Evolutionary conservation across 306 rosid genomes (phyloP).

Genomic region (Lathyrus tuberosus): DNA sequence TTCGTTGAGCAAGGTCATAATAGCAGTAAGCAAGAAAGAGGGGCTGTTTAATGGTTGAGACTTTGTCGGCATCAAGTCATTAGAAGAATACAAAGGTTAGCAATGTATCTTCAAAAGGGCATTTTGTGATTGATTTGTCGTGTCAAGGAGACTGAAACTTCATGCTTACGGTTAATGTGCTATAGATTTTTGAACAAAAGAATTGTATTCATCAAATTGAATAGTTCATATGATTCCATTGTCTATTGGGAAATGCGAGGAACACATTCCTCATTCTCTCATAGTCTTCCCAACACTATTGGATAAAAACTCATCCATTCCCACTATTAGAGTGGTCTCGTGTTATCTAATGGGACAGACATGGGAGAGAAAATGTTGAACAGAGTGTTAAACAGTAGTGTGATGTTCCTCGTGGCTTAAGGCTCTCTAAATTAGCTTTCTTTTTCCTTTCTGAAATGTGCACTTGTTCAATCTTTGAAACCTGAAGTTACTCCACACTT

Average conservation of each 20-base stretch:
- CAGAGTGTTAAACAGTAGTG: not conserved
- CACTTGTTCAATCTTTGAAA: constrained; percentile 7
- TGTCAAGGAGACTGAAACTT: constrained; percentile 25
- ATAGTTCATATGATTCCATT: constrained; percentile 9
- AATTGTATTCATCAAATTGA: constrained; percentile 1
- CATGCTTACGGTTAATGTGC: not conserved
- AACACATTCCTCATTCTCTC: not conserved
- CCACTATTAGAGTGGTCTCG: not conserved
- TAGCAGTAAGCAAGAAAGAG: constrained; percentile 32
- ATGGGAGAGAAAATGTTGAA: not conserved
- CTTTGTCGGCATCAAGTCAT: constrained; percentile 13
- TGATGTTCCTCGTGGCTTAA: not conserved
- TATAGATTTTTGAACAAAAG: constrained; percentile 1
- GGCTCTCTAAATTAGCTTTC: constrained; percentile 2
- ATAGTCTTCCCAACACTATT: not conserved
- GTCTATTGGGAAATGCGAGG: not conserved
- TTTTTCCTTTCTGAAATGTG: not conserved
- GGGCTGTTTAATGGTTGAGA: not conserved
- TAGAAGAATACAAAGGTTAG: constrained; percentile 30
- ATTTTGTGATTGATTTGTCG: constrained; percentile 30
- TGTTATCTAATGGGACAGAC: not conserved
- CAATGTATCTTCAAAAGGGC: not conserved
- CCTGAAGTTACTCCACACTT: not conserved
- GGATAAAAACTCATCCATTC: not conserved
- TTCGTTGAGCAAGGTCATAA: constrained; percentile 7